These are phyloP conservation scores for Calocybe gangraenosa DNA, from an alignment of 768 basidiomycete species.

Conservation along the genomic window DNA sequence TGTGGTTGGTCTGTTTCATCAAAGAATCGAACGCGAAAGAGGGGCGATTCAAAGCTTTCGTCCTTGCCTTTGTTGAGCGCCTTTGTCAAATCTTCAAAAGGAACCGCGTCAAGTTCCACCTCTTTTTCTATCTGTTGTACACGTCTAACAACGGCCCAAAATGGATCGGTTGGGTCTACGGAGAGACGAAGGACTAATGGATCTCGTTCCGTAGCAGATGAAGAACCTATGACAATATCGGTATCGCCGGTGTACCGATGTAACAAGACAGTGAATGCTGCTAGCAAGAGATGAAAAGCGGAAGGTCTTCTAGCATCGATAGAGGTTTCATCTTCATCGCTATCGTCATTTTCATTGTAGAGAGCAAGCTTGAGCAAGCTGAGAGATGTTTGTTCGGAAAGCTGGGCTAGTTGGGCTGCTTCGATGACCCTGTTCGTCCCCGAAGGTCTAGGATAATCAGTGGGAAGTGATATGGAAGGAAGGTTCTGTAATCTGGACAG, in stretches of 20 bases:
- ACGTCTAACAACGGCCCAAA: constrained; percentile 82
- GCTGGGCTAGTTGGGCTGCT: constrained; percentile 66
- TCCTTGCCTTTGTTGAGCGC: constrained; percentile 66
- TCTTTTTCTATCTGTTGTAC: constrained; percentile 82
- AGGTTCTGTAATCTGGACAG: constrained; percentile 68
- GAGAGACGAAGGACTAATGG: constrained; percentile 83
- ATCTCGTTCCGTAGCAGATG: constrained; percentile 67
- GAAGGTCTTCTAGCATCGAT: constrained; percentile 51
- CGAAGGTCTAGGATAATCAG: constrained; percentile 88
- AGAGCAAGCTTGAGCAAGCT: constrained; percentile 80
- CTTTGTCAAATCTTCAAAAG: constrained; percentile 72
- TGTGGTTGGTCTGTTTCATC: constrained; percentile 79
- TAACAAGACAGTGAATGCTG: constrained; percentile 88
- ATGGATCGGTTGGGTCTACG: constrained; percentile 82
- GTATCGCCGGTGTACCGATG: constrained; percentile 96
- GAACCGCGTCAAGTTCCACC: constrained; percentile 75
- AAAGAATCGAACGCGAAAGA: constrained; percentile 96
- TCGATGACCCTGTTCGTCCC: constrained; percentile 78
- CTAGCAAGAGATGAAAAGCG: constrained; percentile 85
- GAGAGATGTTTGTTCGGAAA: constrained; percentile 72
- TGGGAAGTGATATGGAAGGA: constrained; percentile 88
- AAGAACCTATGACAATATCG: constrained; percentile 88
- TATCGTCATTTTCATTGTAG: constrained; percentile 54
- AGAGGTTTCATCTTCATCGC: constrained; percentile 44
- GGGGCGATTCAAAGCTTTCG: constrained; percentile 54